phyloP scores from a whole-genome alignment of 305 asterid species.

The Fraxinus floribunda region DNA sequence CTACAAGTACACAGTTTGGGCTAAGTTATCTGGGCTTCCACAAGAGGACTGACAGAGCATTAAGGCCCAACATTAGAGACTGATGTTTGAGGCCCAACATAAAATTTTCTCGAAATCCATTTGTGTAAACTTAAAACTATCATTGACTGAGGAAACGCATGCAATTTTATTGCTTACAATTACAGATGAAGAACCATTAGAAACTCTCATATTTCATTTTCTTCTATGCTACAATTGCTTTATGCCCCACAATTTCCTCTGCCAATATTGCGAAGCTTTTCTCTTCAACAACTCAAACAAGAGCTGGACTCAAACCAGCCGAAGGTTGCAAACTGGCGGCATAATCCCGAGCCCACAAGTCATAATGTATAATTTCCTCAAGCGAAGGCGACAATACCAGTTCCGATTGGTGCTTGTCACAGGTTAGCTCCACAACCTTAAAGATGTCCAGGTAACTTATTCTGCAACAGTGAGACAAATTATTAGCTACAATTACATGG shows the following conservation, averaged over 20 bases:
- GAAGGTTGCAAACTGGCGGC: slow-evolving; percentile 59
- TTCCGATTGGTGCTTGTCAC: slow-evolving; percentile 67
- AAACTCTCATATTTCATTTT: slow-evolving; percentile 15
- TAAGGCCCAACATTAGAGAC: neutral
- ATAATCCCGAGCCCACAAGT: slow-evolving; percentile 87
- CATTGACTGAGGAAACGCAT: slow-evolving; percentile 9
- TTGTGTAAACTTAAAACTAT: neutral
- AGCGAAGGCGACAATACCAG: slow-evolving; percentile 66
- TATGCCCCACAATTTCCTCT: neutral
- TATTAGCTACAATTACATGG: slow-evolving; percentile 4
- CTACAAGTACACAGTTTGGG: neutral
- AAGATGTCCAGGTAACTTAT: slow-evolving; percentile 86
- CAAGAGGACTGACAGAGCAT: neutral
- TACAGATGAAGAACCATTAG: slow-evolving; percentile 10
- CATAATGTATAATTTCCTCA: slow-evolving; percentile 88
- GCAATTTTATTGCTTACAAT: slow-evolving; percentile 19
- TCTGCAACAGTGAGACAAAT: slow-evolving; percentile 38
- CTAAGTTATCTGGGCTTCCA: neutral
- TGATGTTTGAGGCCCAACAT: neutral
- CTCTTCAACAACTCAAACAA: slow-evolving; percentile 39
- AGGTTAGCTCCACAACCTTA: slow-evolving; percentile 86
- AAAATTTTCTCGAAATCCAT: neutral
- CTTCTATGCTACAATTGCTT: slow-evolving; percentile 15
- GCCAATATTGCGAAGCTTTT: slow-evolving; percentile 7
- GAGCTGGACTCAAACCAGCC: slow-evolving; percentile 55